Base-by-base conservation (phyloP, 2,329 filamentous ascomycete genomes). In the Chrysosphaeria jannelii region DNA sequence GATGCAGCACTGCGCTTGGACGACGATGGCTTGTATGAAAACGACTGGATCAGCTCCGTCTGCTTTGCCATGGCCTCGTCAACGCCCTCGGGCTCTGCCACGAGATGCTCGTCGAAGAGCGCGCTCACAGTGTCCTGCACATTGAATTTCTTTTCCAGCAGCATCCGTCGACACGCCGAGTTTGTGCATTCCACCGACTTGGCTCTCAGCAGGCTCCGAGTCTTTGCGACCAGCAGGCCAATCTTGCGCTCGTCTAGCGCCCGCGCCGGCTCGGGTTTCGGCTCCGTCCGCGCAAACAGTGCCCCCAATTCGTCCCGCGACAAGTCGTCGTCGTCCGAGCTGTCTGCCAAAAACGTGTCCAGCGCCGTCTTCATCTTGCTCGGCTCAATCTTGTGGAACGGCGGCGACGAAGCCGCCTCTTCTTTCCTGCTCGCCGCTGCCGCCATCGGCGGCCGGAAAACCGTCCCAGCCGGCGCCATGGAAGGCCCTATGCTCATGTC, bases 391-490 rank as follows among this genome's bases (percentile, higher is more conserved):
- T n/a, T n/a, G n/a, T n/a, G n/a, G n/a, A n/a, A n/a, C n/a, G n/a
- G n/a, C n/a, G n/a, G n/a, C n/a, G n/a, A n/a, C n/a, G n/a, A n/a
- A 7, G 16, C 16, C 16, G 18, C 17, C 10, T 12, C 9, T n/a
- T 13, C 9, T 13, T 11, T 8, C 6, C 9, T 14, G 2, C 11
- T 4, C 5, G 14, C 12, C 2, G 22, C 4, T 10, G 14, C 5
- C 15, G 16, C 13, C 5, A 23, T 19, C n/a, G 48, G 53, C 19
- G 58, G 49, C 31, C 59, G 56, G 35, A 71, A 81, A 7, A 53
- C 42, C 1, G 76, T 88, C 5, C 76, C 71, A 21, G 64, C 57
- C 14, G 76, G 72, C 17, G 74, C 71, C 49, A 88, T 69, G 21
- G 60, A 45, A 30, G 51, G n/a, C 7, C 16, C 16, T 7, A 25